Conservation (phyloP, 306 rosid genomes). For the Oemleria cerasiformis region DNA sequence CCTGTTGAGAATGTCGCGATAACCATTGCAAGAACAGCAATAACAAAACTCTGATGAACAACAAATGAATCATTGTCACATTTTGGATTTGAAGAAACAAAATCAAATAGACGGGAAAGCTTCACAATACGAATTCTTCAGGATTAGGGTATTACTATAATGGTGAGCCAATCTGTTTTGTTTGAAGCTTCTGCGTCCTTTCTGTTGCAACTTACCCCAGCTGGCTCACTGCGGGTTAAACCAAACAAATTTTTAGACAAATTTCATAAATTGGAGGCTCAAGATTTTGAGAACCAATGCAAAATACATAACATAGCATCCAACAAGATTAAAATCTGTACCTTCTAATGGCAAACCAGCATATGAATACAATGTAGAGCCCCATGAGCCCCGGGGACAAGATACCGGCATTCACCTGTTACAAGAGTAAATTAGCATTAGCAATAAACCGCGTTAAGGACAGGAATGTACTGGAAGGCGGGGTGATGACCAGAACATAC, state of each 20-base stretch:
- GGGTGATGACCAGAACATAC: conserved; percentile 34
- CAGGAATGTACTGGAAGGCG: conserved; percentile 14
- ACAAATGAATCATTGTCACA: conserved; percentile 26
- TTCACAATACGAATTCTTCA: no score
- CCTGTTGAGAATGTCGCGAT: conserved; percentile 94
- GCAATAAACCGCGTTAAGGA: conserved; percentile 3
- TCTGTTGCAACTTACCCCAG: conserved; percentile 61
- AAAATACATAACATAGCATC: background rate
- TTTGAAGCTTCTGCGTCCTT: conserved; percentile 34
- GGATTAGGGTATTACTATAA: conserved; percentile 52
- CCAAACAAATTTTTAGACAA: background rate
- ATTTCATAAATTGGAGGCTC: background rate
- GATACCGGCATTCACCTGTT: conserved; percentile 82
- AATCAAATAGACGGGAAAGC: no score
- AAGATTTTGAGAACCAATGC: background rate
- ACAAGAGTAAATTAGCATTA: conserved; percentile 20
- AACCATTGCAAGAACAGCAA: conserved; percentile 78
- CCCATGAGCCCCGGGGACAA: conserved; percentile 95
- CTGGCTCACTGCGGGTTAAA: conserved; percentile 62
- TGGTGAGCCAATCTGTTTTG: conserved; percentile 84
- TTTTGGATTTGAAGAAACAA: conserved; percentile 16
- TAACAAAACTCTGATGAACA: conserved; percentile 71
- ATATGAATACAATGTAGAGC: conserved; percentile 85
- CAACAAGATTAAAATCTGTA: conserved; percentile 20
- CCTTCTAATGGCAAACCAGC: conserved; percentile 99